phyloP scores from a whole-genome alignment of 2,329 filamentous ascomycete genomes.

The Diaporthe humulicola region DNA sequence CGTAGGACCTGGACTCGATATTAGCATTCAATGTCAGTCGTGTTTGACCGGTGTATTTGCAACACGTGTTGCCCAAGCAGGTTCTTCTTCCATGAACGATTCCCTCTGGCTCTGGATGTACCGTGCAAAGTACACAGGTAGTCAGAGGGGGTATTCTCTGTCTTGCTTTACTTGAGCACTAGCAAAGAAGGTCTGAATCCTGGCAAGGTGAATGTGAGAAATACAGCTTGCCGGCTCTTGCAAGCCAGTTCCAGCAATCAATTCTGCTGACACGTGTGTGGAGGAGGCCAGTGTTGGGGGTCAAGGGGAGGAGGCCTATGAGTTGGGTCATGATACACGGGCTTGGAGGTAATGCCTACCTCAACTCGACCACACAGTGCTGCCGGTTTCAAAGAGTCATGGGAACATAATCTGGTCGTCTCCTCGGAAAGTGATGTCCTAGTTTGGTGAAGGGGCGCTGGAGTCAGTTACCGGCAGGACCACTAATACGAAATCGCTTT shows the following conservation, averaged over 20 bases:
- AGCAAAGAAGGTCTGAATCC: not conserved
- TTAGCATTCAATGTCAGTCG: not conserved
- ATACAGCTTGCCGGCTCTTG: not conserved
- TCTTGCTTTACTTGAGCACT: not conserved
- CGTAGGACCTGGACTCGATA: not conserved
- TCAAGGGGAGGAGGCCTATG: too few species aligned
- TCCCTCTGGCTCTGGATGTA: not conserved
- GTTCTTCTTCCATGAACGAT: not conserved
- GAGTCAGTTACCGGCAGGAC: not conserved
- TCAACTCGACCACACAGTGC: conserved; percentile 10
- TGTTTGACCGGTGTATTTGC: not conserved
- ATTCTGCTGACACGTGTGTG: not conserved
- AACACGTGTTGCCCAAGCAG: not conserved
- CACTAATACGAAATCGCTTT: conserved; percentile 6
- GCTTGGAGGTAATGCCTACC: not conserved
- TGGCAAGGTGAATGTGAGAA: not conserved
- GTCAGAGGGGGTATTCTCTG: not conserved
- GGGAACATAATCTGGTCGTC: not conserved
- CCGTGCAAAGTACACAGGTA: not conserved
- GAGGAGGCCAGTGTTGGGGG: not conserved
- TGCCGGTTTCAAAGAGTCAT: not conserved
- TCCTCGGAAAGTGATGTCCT: not conserved
- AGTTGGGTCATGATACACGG: not conserved
- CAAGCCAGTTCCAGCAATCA: not conserved
- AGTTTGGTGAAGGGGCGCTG: not conserved